Evolutionary conservation across 768 basidiomycete genomes (phyloP).

Genomic region (Lactifluus echinatus): DNA sequence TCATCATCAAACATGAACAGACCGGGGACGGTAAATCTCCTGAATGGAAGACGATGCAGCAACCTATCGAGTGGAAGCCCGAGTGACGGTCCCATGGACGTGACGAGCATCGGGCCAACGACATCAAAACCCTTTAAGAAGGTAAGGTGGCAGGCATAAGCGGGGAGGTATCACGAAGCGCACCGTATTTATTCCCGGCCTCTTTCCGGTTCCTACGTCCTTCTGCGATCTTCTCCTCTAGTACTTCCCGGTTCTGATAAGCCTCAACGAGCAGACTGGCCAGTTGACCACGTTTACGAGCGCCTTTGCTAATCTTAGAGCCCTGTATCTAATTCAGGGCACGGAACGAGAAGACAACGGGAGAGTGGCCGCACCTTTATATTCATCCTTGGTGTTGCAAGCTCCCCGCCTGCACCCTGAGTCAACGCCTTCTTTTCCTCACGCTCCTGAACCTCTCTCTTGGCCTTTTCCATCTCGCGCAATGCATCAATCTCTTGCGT

Average conservation of each 20-base stretch:
- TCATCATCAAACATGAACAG: neutral
- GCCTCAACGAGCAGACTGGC: constrained; percentile 76
- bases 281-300: constrained; percentile 68
- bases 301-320: constrained; percentile 60
- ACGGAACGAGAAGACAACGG: neutral
- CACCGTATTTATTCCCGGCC: constrained; percentile 88
- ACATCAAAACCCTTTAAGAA: constrained; percentile 11
- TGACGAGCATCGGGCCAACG: neutral
- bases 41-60: neutral
- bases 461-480: constrained; percentile 72
- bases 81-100: neutral
- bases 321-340: constrained; percentile 35
- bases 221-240: constrained; percentile 81
- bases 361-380: constrained; percentile 47
- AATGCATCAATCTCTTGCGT: constrained; percentile 55
- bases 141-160: neutral
- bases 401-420: constrained; percentile 44
- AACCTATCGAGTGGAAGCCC: neutral
- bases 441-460: constrained; percentile 60
- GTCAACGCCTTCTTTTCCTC: constrained; percentile 75
- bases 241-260: constrained; percentile 69
- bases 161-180: constrained; percentile 20
- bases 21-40: neutral
- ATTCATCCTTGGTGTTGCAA: constrained; percentile 70
- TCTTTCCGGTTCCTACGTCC: constrained; percentile 79